phyloP scores from a whole-genome alignment of 2,329 filamentous ascomycete genomes.

The Shiraia bambusicola region DNA sequence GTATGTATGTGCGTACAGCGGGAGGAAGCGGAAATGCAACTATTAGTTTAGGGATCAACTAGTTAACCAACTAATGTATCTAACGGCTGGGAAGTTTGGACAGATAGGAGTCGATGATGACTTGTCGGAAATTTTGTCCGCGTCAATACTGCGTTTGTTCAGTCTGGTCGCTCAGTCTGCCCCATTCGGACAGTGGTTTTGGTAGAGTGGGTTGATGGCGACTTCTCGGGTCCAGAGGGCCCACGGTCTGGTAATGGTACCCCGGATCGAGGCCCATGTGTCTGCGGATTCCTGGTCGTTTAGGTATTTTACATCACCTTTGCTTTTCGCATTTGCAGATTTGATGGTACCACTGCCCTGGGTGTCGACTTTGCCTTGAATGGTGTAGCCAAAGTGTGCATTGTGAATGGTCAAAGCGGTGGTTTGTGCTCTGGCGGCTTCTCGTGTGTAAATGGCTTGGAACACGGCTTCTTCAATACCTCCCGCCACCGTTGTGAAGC shows the following conservation, averaged over 20 bases:
- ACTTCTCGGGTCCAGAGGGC: conserved; percentile 48
- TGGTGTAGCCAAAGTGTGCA: conserved; percentile 37
- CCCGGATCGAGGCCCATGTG: conserved; percentile 41
- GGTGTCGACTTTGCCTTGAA: conserved; percentile 45
- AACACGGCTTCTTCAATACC: conserved; percentile 50
- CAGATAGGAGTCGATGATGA: too few species aligned
- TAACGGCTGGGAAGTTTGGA: too few species aligned
- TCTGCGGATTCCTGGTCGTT: conserved; percentile 47
- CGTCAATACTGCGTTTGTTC: too few species aligned
- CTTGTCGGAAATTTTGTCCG: too few species aligned
- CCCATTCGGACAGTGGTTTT: conserved; percentile 41
- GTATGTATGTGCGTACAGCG: too few species aligned
- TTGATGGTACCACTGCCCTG: conserved; percentile 45
- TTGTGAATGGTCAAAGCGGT: conserved; percentile 39
- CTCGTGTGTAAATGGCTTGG: conserved; percentile 47
- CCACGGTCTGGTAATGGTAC: conserved; percentile 45
- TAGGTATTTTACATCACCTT: conserved; percentile 47
- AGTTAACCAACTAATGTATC: too few species aligned
- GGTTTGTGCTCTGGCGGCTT: conserved; percentile 46
- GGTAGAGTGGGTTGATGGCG: conserved; percentile 42
- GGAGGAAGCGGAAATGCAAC: too few species aligned
- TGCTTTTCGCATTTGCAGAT: conserved; percentile 44
- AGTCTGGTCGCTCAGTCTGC: conserved; percentile 24
- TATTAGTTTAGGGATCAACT: too few species aligned
- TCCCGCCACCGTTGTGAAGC: conserved; percentile 47